Conservation (phyloP, 495 filamentous ascomycete genomes). For the Aspergillus avenaceus region DNA sequence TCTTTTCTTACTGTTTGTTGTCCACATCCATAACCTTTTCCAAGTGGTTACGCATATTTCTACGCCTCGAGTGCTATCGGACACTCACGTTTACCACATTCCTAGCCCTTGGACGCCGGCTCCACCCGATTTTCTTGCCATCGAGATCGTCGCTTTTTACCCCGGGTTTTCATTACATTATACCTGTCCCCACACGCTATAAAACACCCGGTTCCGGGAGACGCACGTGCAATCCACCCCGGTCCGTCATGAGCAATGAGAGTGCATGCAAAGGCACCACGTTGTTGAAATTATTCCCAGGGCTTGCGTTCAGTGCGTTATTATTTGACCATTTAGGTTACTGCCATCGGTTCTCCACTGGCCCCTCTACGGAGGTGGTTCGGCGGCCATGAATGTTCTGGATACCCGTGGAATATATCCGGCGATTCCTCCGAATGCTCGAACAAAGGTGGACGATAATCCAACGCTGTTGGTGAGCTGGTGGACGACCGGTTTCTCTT, state of each 20-base stretch:
- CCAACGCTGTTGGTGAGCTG: conserved; percentile 85
- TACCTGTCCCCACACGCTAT: neutral
- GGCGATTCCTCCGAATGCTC: conserved; percentile 53
- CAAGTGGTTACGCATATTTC: neutral
- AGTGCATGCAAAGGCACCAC: neutral
- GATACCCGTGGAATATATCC: conserved; percentile 21
- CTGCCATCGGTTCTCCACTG: conserved; percentile 12
- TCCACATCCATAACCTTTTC: neutral
- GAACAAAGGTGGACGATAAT: conserved; percentile 53
- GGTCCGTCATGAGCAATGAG: conserved; percentile 7
- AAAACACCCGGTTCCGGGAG: neutral
- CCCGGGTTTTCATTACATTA: neutral
- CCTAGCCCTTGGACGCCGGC: neutral
- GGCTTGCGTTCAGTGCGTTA: neutral
- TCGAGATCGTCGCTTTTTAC: neutral
- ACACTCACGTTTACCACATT: no score
- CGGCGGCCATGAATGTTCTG: conserved; percentile 18
- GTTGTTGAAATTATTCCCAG: neutral
- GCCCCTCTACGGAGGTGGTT: conserved; percentile 32
- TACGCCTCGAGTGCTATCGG: neutral
- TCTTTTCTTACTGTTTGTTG: neutral
- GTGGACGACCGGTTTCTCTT: conserved; percentile 85
- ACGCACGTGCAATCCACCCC: neutral
- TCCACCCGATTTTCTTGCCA: neutral
- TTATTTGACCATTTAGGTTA: neutral